phyloP scores from a whole-genome alignment of 192 early-diverging fungal genomes.

The Linnemannia hyalina region DNA sequence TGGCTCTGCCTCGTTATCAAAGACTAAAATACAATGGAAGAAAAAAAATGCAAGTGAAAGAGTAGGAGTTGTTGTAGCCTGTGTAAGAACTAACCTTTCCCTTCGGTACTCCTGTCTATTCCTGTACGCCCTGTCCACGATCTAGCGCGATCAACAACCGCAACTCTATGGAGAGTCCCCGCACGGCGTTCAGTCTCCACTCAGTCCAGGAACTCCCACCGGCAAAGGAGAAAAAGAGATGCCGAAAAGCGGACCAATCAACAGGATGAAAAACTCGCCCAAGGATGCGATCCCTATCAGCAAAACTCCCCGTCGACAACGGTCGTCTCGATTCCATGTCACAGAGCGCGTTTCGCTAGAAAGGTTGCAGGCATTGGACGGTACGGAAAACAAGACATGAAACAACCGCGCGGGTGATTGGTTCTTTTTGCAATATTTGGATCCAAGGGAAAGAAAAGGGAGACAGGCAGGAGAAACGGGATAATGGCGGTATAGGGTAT shows the following conservation, averaged over 20 bases:
- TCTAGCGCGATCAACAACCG: not conserved
- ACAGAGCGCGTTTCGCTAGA: constrained; percentile 84
- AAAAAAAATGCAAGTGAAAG: not conserved
- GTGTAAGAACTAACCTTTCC: not conserved
- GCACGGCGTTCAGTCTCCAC: not conserved
- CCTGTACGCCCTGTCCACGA: not conserved
- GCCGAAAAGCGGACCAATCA: constrained; percentile 55
- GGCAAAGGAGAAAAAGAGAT: constrained; percentile 41
- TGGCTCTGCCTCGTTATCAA: not conserved
- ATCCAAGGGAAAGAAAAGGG: not conserved
- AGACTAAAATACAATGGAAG: not conserved
- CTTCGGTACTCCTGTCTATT: not conserved
- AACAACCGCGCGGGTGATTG: not conserved
- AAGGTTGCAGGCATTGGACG: constrained; percentile 77
- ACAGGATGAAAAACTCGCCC: constrained; percentile 59
- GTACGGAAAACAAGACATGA: constrained; percentile 50
- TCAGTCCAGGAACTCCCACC: constrained; percentile 13
- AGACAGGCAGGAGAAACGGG: not conserved
- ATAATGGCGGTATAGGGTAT: not conserved
- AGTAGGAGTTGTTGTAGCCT: too few relatives aligned
- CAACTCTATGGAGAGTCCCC: not conserved
- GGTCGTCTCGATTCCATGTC: constrained; percentile 89
- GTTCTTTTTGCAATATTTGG: not conserved
- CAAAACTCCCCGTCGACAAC: constrained; percentile 83
- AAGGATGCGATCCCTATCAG: constrained; percentile 79